These are phyloP conservation scores for Ramalina intermedia DNA, from an alignment of 495 filamentous ascomycete genomes.

Conservation along the genomic window DNA sequence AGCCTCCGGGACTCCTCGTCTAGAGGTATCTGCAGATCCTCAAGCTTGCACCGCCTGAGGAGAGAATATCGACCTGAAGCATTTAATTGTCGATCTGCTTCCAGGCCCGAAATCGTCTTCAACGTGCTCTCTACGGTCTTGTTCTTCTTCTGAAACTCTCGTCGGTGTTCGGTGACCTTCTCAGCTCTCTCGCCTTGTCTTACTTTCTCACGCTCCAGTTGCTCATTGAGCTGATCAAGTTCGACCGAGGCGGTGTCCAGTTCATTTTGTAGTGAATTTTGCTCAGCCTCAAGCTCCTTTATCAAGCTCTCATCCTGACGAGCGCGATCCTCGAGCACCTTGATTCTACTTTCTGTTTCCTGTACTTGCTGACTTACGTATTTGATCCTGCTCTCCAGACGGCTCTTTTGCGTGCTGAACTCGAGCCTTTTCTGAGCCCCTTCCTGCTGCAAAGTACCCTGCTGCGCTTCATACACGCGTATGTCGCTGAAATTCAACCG, in stretches of 20 bases:
- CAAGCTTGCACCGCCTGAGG: constrained; percentile 79
- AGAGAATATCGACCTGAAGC: constrained; percentile 69
- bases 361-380: constrained; percentile 62
- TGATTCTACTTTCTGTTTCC: constrained; percentile 54
- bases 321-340: constrained; percentile 47
- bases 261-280: constrained; percentile 54
- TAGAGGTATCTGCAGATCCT: constrained; percentile 80
- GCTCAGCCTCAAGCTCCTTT: constrained; percentile 54
- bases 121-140: constrained; percentile 67
- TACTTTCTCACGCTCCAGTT: constrained; percentile 51
- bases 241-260: constrained; percentile 60
- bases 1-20: constrained; percentile 55
- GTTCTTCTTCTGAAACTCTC: constrained; percentile 70
- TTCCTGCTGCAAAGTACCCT: constrained; percentile 82
- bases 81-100: constrained; percentile 70
- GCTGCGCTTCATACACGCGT: constrained; percentile 81
- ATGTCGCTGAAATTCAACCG: constrained; percentile 79
- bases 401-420: constrained; percentile 71
- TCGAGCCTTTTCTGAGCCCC: constrained; percentile 71
- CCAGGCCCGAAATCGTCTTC: constrained; percentile 61
- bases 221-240: constrained; percentile 59
- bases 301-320: constrained; percentile 50
- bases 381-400: constrained; percentile 60
- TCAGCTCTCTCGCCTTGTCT: constrained; percentile 53
- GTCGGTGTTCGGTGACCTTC: constrained; percentile 64